These are phyloP conservation scores for Salix arbutifolia DNA, from an alignment of 345 rosid species.

Conservation along the genomic window DNA sequence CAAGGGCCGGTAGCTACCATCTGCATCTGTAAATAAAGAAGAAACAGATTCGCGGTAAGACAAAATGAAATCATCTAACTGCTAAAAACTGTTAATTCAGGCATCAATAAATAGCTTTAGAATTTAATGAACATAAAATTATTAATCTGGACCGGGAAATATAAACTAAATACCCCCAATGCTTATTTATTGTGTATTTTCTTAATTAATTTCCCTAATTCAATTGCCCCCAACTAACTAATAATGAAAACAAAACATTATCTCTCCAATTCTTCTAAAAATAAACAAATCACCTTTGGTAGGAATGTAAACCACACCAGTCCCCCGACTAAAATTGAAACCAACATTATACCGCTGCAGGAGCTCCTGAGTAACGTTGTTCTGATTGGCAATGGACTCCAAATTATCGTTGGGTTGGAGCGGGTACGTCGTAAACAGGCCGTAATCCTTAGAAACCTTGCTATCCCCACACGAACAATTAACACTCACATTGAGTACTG, in stretches of 20 bases:
- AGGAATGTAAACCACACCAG: constrained; percentile 65
- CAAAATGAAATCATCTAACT: background rate
- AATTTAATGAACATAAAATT: background rate
- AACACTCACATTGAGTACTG: constrained; percentile 47
- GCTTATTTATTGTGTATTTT: background rate
- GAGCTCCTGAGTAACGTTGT: constrained; percentile 32
- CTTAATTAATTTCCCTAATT: background rate
- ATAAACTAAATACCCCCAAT: background rate
- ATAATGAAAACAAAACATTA: background rate
- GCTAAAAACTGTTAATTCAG: background rate
- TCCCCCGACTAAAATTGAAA: constrained; percentile 56
- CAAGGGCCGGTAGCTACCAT: constrained; percentile 45
- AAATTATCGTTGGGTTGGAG: constrained; percentile 55
- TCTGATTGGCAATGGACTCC: constrained; percentile 31
- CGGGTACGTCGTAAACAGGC: constrained; percentile 66
- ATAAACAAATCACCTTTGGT: constrained; percentile 46
- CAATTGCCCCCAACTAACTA: background rate
- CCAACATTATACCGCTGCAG: constrained; percentile 54
- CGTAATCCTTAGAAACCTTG: constrained; percentile 43
- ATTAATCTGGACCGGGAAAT: too few relatives aligned
- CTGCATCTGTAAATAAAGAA: constrained; percentile 47
- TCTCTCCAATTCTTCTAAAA: background rate
- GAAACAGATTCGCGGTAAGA: constrained; percentile 12
- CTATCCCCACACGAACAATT: constrained; percentile 71
- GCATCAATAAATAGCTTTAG: background rate